Evolutionary conservation across 257 asterid genomes (phyloP).

Genomic region (Ajuga chamaepitys): DNA sequence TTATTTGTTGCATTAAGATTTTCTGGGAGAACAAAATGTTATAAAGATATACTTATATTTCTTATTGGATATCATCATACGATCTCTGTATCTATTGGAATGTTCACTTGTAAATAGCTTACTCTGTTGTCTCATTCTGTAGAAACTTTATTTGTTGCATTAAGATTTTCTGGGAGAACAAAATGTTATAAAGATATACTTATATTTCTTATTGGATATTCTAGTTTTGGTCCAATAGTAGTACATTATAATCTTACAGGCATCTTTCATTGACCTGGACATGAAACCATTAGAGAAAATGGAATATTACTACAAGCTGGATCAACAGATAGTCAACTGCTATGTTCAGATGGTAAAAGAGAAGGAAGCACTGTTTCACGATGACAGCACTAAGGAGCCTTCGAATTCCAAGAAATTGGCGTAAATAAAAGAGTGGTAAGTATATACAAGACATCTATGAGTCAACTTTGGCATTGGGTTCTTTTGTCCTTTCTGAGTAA

Average conservation of each 20-base stretch:
- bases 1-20: too few relatives aligned
- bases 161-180: background rate
- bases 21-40: too few relatives aligned
- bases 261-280: slow-evolving; percentile 85
- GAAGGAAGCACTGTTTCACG: slow-evolving; percentile 19
- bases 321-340: slow-evolving; percentile 64
- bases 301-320: slow-evolving; percentile 77
- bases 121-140: background rate
- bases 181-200: background rate
- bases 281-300: slow-evolving; percentile 80
- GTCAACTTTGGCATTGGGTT: background rate
- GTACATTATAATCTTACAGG: slow-evolving; percentile 34
- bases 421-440: slow-evolving; percentile 19
- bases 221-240: slow-evolving; percentile 9
- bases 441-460: background rate
- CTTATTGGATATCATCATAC: background rate
- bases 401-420: slow-evolving; percentile 12
- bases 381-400: slow-evolving; percentile 18
- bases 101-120: background rate
- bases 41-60: too few relatives aligned
- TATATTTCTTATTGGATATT: background rate
- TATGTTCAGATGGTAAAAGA: slow-evolving; percentile 46
- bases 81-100: background rate
- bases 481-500: background rate
- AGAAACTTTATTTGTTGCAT: background rate